Conservation (phyloP, 108 stramenopile species). For the Seminavis robusta region DNA sequence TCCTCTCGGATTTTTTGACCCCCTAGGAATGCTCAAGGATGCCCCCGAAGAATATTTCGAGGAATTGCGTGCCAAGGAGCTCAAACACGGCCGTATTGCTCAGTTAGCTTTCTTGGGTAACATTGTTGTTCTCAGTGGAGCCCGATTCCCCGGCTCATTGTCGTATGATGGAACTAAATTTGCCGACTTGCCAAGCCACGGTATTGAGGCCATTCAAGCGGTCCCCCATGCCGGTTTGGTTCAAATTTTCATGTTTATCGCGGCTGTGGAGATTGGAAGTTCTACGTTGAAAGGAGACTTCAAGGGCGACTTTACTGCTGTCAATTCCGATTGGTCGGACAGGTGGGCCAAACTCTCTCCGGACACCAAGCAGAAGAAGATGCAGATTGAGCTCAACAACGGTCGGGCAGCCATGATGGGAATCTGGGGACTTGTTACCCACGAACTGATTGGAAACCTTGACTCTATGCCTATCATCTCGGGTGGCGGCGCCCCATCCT, state of each 20-base stretch:
- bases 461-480: no score
- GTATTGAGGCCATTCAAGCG: conserved; percentile 43
- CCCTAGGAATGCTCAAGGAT: conserved; percentile 38
- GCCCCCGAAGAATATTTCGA: conserved; percentile 39
- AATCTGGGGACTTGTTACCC: no score
- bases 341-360: no score
- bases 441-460: no score
- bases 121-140: conserved; percentile 69
- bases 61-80: conserved; percentile 51
- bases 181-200: conserved; percentile 53
- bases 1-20: conserved; percentile 70
- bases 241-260: conserved; percentile 56
- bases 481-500: no score
- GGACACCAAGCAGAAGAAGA: conserved; percentile 36
- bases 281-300: no score
- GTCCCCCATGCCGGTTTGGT: conserved; percentile 42
- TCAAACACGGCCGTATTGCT: conserved; percentile 61
- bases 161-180: conserved; percentile 40
- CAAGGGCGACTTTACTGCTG: conserved; percentile 35
- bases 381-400: conserved; percentile 84
- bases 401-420: conserved; percentile 92
- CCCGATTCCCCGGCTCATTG: conserved; percentile 54
- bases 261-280: conserved; percentile 50
- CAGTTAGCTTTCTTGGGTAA: conserved; percentile 74
- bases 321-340: conserved; percentile 30